Percentiles rank a stretch among this genome's conserved stretches.
Evolutionary conservation across 192 early-diverging fungal species (phyloP).

Genomic region (Gonapodya prolifera): DNA sequence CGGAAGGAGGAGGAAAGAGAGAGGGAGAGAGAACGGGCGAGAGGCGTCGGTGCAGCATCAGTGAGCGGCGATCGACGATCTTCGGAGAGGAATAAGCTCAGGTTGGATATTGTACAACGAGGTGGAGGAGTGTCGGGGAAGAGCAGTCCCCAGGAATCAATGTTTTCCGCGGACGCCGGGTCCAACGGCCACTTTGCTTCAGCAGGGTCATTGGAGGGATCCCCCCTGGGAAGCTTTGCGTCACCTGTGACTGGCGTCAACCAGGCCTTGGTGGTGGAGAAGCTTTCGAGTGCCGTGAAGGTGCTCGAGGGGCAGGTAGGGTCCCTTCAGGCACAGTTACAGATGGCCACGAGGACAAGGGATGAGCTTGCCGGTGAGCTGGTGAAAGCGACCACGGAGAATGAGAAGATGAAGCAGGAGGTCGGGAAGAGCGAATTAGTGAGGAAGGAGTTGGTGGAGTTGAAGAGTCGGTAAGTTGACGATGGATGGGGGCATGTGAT

Average conservation of each 20-base stretch:
- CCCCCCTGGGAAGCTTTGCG: background rate
- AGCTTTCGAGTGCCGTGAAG: conserved; percentile 39
- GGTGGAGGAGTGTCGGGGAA: background rate
- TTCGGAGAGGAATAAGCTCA: background rate
- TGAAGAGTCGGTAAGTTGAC: background rate
- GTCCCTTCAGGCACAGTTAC: conserved; percentile 50
- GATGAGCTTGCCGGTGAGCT: conserved; percentile 64
- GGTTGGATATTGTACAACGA: background rate
- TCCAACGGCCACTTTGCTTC: background rate
- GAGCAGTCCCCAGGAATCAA: background rate
- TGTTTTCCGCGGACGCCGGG: background rate
- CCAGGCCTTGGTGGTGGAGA: conserved; percentile 34
- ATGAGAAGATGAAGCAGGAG: conserved; percentile 29
- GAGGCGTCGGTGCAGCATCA: no score
- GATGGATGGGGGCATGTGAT: no score
- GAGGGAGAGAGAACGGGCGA: background rate
- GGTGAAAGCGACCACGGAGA: conserved; percentile 49
- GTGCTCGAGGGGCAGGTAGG: conserved; percentile 54
- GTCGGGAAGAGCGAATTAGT: background rate
- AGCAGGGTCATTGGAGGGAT: background rate
- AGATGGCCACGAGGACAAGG: conserved; percentile 43
- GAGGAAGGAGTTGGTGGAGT: background rate
- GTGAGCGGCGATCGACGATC: no score
- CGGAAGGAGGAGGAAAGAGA: conserved; percentile 1
- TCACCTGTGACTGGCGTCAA: background rate